Evolutionary conservation across 352 stramenopile genomes (phyloP).

Genomic region (Elongisporangium senticosum): DNA sequence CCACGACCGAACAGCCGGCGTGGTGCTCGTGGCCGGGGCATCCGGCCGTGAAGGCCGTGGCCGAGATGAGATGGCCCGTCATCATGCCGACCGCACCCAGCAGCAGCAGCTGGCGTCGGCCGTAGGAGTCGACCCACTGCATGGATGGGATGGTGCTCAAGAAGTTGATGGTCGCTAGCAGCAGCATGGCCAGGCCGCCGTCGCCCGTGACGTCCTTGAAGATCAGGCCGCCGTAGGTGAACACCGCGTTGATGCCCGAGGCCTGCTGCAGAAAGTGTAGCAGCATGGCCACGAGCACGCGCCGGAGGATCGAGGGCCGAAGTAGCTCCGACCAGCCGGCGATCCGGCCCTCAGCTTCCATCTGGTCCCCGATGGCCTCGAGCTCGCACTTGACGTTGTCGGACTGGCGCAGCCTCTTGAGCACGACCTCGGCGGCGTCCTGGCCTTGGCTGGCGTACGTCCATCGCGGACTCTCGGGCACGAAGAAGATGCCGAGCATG

Average conservation of each 20-base stretch:
- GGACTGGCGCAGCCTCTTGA: slow-evolving; percentile 6
- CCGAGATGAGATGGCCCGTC: slow-evolving; percentile 20
- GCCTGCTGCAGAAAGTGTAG: slow-evolving; percentile 27
- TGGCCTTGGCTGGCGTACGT: slow-evolving; percentile 4
- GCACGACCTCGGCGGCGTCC: slow-evolving; percentile 5
- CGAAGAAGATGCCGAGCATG: slow-evolving; percentile 8
- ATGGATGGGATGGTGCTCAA: slow-evolving; percentile 22
- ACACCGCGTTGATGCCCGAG: slow-evolving; percentile 28
- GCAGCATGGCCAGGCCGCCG: slow-evolving; percentile 14
- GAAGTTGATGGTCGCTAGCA: slow-evolving; percentile 29
- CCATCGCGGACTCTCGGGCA: slow-evolving; percentile 11
- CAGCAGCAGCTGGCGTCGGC: slow-evolving; percentile 22
- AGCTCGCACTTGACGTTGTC: slow-evolving; percentile 1
- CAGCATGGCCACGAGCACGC: slow-evolving; percentile 19
- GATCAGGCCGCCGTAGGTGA: slow-evolving; percentile 23
- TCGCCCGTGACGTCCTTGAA: slow-evolving; percentile 24
- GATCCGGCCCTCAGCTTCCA: slow-evolving; percentile 12
- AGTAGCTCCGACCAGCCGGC: slow-evolving; percentile 18
- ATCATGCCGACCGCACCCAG: slow-evolving; percentile 20
- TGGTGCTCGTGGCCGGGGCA: slow-evolving; percentile 16
- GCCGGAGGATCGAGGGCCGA: slow-evolving; percentile 13
- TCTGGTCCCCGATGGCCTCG: slow-evolving; percentile 12
- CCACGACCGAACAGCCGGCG: slow-evolving; percentile 9
- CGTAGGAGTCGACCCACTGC: slow-evolving; percentile 26
- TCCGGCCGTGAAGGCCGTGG: slow-evolving; percentile 20